phyloP scores from a whole-genome alignment of 257 asterid genomes.

The Przewalskia tangutica region DNA sequence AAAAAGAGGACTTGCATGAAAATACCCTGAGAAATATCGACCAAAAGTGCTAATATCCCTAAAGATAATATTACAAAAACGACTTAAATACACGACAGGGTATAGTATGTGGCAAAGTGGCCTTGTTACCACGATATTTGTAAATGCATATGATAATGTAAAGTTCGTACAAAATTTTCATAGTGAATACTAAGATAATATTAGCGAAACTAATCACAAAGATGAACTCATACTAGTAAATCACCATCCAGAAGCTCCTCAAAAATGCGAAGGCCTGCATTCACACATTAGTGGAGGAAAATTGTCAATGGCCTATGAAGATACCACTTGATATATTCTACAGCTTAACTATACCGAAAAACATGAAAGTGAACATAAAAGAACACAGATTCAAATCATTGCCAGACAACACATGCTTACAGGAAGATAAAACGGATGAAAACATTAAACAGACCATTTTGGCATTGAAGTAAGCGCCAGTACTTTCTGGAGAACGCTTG shows the following conservation, averaged over 20 bases:
- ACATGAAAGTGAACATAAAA: background rate
- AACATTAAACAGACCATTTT: conserved; percentile 49
- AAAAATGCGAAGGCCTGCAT: conserved; percentile 87
- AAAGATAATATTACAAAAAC: no score
- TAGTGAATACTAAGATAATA: no score
- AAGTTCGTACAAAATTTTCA: no score
- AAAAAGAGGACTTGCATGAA: conserved; percentile 12
- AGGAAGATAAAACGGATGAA: background rate
- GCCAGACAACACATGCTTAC: conserved; percentile 2
- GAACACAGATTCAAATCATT: background rate
- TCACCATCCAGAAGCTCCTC: conserved; percentile 84
- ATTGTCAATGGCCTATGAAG: background rate
- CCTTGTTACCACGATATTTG: no score
- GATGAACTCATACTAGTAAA: conserved; percentile 52
- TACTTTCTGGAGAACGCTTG: conserved; percentile 73
- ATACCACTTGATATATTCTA: background rate
- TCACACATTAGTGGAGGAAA: conserved; percentile 4
- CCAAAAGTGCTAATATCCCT: no score
- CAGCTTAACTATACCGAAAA: background rate
- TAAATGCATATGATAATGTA: no score
- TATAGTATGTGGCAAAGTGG: no score
- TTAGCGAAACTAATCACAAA: background rate
- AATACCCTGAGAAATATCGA: background rate
- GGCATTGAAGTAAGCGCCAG: conserved; percentile 97
- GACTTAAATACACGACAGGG: no score